Evolutionary conservation across 768 basidiomycete species (phyloP).

Genomic region (Clavulina sp.): DNA sequence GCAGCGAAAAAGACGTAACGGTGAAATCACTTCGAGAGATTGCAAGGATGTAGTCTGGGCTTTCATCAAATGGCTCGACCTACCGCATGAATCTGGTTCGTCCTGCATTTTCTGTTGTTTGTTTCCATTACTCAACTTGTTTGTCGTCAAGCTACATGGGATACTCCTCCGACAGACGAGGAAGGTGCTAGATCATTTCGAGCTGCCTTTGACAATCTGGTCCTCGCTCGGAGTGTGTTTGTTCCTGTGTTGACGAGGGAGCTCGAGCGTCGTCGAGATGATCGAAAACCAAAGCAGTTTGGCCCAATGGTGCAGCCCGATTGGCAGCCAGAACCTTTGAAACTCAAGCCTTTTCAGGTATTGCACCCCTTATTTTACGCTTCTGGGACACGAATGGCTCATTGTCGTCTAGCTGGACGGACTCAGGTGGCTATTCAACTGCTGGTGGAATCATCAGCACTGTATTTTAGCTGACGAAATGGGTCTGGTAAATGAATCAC

Average conservation of each 20-base stretch:
- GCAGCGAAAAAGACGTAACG: constrained; percentile 37
- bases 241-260: constrained; percentile 34
- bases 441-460: constrained; percentile 74
- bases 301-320: constrained; percentile 26
- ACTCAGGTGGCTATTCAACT: constrained; percentile 69
- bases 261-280: constrained; percentile 29
- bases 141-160: constrained; percentile 63
- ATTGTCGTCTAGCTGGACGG: constrained; percentile 40
- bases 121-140: neutral
- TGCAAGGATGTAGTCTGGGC: constrained; percentile 54
- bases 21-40: constrained; percentile 30
- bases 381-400: too few species aligned
- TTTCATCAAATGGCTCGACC: constrained; percentile 85
- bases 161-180: constrained; percentile 58
- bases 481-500: constrained; percentile 47
- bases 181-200: constrained; percentile 44
- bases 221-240: constrained; percentile 40
- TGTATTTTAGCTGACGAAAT: constrained; percentile 96
- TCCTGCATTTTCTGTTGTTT: neutral
- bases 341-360: constrained; percentile 80
- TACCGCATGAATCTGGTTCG: constrained; percentile 84
- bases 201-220: constrained; percentile 46
- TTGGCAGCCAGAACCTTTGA: constrained; percentile 24
- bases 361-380: neutral
- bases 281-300: constrained; percentile 22